Evolutionary conservation across 140 eudicot species (phyloP).

Genomic region (Stevia rebaudiana): DNA sequence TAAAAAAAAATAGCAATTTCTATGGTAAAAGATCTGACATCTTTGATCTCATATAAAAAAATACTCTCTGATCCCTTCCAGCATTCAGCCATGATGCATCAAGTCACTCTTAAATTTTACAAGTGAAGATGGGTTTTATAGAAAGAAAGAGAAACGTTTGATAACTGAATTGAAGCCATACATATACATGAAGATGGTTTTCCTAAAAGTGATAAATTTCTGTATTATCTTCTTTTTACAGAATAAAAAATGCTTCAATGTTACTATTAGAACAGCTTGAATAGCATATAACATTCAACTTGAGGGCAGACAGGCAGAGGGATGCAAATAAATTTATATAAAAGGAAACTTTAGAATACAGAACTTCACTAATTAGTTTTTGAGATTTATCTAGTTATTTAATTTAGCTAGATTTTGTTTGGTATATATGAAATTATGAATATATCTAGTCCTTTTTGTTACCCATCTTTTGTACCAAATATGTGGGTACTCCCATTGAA

Average conservation of each 20-base stretch:
- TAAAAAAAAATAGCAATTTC: too few relatives aligned
- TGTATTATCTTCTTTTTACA: background rate
- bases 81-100: background rate
- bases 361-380: background rate
- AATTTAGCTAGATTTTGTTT: background rate
- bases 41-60: constrained; percentile 2
- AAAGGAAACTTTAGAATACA: background rate
- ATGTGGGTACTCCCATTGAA: background rate
- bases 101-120: background rate
- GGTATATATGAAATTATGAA: background rate
- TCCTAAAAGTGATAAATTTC: background rate
- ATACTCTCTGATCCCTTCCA: background rate
- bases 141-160: background rate
- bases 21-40: background rate
- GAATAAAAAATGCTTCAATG: background rate
- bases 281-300: background rate
- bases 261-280: background rate
- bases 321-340: too few relatives aligned
- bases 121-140: background rate
- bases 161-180: background rate
- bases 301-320: background rate
- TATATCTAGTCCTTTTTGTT: constrained; percentile 5
- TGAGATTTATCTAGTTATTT: background rate
- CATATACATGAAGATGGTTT: background rate
- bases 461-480: background rate